phyloP scores from a whole-genome alignment of 1,284 basidiomycete species.

The Kalmanozyma brasiliensis region DNA sequence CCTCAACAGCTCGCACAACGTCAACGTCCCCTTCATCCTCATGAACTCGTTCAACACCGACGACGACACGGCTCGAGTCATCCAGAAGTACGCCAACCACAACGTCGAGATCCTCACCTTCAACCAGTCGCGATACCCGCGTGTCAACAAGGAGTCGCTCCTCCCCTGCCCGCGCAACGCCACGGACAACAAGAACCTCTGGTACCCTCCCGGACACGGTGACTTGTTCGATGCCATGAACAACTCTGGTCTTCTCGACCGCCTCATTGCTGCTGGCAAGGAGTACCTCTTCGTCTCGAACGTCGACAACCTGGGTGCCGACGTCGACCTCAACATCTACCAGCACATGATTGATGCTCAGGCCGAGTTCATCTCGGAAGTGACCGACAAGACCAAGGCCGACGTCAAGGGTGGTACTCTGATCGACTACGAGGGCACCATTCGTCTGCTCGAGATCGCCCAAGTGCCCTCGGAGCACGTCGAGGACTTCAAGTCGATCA shows the following conservation, averaged over 20 bases:
- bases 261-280: conserved; percentile 92
- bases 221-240: conserved; percentile 92
- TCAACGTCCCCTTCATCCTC: conserved; percentile 94
- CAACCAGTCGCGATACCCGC: conserved; percentile 98
- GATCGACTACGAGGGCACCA: conserved; percentile 93
- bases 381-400: conserved; percentile 99
- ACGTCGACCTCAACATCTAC: conserved; percentile 75
- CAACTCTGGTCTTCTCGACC: conserved; percentile 95
- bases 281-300: conserved; percentile 99
- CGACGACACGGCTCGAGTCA: conserved; percentile 74
- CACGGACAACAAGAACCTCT: conserved; percentile 91
- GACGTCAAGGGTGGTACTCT: conserved; percentile 98
- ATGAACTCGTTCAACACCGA: conserved; percentile 99
- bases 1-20: conserved; percentile 74
- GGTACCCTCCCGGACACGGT: conserved; percentile 96
- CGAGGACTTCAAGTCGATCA: conserved; percentile 94
- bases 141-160: conserved; percentile 93
- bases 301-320: conserved; percentile 98
- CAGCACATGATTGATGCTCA: conserved; percentile 73
- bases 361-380: conserved; percentile 70
- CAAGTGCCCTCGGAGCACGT: conserved; percentile 98
- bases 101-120: conserved; percentile 73
- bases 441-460: conserved; percentile 96
- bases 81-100: conserved; percentile 96
- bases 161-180: conserved; percentile 87